Evolutionary conservation across 1,284 basidiomycete species (phyloP).

Genomic region (Afroboletus lepidellus): DNA sequence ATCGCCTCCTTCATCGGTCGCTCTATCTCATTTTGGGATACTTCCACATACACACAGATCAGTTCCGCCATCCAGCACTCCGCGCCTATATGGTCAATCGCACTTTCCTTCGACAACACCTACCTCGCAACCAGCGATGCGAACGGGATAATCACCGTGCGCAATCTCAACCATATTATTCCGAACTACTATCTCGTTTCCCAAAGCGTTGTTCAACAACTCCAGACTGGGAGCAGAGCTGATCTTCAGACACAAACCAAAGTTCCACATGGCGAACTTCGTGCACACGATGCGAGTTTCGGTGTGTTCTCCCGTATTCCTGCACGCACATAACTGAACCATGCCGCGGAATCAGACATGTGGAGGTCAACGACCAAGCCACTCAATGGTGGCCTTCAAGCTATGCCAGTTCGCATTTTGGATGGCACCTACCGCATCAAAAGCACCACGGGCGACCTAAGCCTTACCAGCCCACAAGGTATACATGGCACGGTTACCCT

Average conservation of each 20-base stretch:
- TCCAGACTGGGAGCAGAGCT: not conserved
- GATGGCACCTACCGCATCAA: constrained; percentile 1
- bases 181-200: not conserved
- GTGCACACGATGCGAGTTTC: not conserved
- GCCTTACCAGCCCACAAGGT: not conserved
- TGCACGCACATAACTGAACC: not conserved
- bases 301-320: not conserved
- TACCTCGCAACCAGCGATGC: not conserved
- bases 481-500: not conserved
- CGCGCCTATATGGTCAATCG: constrained; percentile 1
- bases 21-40: constrained; percentile 3
- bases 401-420: not conserved
- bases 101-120: not conserved
- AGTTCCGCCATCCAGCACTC: not conserved
- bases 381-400: not conserved
- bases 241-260: not conserved
- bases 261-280: not conserved
- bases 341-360: not conserved
- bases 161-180: not conserved
- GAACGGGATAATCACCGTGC: not conserved
- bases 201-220: not conserved
- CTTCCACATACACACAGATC: not conserved
- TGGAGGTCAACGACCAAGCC: not conserved
- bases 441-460: not conserved
- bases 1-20: not conserved